These are phyloP conservation scores for Starmerella scarabaei DNA, from an alignment of 805 yeast species.

Conservation along the genomic window DNA sequence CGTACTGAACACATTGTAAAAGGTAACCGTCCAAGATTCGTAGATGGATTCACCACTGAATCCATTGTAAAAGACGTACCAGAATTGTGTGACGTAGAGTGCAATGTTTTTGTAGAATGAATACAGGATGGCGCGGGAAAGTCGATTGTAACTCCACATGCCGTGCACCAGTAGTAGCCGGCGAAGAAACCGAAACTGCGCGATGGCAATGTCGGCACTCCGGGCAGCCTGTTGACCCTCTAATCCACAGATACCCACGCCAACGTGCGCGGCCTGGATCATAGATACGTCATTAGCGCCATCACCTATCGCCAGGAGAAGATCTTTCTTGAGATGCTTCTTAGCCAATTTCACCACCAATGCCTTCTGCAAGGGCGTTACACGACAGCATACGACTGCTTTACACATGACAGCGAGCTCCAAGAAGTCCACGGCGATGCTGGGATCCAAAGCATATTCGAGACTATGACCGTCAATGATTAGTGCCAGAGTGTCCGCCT, in stretches of 20 bases:
- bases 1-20: conserved; percentile 87
- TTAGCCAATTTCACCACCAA: conserved; percentile 90
- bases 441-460: conserved; percentile 70
- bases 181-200: conserved; percentile 78
- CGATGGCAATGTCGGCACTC: conserved; percentile 93
- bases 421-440: conserved; percentile 62
- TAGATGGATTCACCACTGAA: conserved; percentile 91
- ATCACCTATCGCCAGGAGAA: conserved; percentile 89
- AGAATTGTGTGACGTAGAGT: conserved; percentile 92
- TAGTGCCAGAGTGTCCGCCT: conserved; percentile 67
- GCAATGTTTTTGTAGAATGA: conserved; percentile 94
- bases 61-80: conserved; percentile 89
- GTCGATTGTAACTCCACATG: conserved; percentile 92
- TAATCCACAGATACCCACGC: conserved; percentile 92
- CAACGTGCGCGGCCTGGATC: conserved; percentile 98
- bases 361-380: conserved; percentile 94
- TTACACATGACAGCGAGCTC: conserved; percentile 76
- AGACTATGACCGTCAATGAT: conserved; percentile 91
- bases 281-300: conserved; percentile 99
- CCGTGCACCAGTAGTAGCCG: conserved; percentile 88
- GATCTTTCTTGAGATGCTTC: conserved; percentile 46
- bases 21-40: conserved; percentile 96
- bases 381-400: conserved; percentile 96
- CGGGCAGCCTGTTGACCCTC: conserved; percentile 99
- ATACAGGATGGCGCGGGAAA: conserved; percentile 81